Conservation (phyloP, 192 early-diverging fungal species). For the Lunasporangiospora selenospora region DNA sequence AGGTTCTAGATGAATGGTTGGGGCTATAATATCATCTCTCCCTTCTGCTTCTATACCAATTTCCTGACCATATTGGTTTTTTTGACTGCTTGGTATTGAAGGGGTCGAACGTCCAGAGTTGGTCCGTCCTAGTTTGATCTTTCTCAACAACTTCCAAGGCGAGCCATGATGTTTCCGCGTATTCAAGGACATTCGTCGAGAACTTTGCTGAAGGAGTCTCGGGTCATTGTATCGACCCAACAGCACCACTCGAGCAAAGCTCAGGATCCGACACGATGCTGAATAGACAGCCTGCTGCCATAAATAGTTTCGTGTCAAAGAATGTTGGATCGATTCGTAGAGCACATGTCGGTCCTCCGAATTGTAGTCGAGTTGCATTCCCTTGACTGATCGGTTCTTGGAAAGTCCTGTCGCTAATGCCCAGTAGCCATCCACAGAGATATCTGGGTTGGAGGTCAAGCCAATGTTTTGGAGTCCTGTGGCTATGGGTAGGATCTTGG, state of each 20-base stretch:
- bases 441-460: conserved; percentile 40
- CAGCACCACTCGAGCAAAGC: conserved; percentile 45
- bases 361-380: conserved; percentile 53
- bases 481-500: conserved; percentile 29
- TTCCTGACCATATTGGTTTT: no score
- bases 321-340: conserved; percentile 48
- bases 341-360: conserved; percentile 47
- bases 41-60: no score
- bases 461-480: conserved; percentile 47
- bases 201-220: neutral
- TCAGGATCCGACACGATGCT: conserved; percentile 39
- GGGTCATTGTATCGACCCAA: conserved; percentile 21
- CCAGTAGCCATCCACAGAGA: conserved; percentile 47
- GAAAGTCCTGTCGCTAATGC: conserved; percentile 31
- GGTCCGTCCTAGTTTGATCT: neutral
- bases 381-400: conserved; percentile 49
- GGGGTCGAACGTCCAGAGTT: no score
- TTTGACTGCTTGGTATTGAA: no score
- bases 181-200: conserved; percentile 3
- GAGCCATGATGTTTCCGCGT: neutral
- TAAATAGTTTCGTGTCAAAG: conserved; percentile 49
- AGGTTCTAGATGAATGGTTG: no score
- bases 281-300: conserved; percentile 44
- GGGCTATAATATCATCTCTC: no score
- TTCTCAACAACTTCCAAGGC: conserved; percentile 14